A percentile compares a stretch with the other conserved stretches of the same genome.
phyloP scores from a whole-genome alignment of 106 monocot genomes.

The Apostasia ramifera region DNA sequence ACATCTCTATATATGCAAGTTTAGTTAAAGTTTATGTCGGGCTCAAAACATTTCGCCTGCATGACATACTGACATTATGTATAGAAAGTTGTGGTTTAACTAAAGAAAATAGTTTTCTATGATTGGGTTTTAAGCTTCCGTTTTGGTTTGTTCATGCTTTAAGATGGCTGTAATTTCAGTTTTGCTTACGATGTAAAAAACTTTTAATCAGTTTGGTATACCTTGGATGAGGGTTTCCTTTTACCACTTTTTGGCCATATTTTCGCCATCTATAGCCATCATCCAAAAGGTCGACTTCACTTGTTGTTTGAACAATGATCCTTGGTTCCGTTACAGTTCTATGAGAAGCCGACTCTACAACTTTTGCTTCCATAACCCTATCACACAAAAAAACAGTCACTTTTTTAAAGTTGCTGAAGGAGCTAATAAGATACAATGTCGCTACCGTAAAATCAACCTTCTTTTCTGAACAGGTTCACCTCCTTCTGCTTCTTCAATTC shows the following conservation, averaged over 20 bases:
- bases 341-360: slow-evolving; percentile 24
- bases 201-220: neutral
- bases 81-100: too few species aligned
- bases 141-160: too few species aligned
- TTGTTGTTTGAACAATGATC: slow-evolving; percentile 77
- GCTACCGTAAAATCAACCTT: slow-evolving; percentile 30
- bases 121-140: too few species aligned
- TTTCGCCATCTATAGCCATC: slow-evolving; percentile 93
- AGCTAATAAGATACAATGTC: neutral
- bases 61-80: too few species aligned
- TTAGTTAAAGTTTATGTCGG: too few species aligned
- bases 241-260: slow-evolving; percentile 88
- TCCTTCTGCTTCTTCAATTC: slow-evolving; percentile 27
- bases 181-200: too few species aligned
- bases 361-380: slow-evolving; percentile 31
- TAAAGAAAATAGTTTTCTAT: too few species aligned
- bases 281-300: slow-evolving; percentile 85
- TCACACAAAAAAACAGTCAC: neutral
- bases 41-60: too few species aligned
- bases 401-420: neutral
- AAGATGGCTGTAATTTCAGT: too few species aligned
- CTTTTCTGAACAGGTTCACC: slow-evolving; percentile 42
- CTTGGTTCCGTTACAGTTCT: slow-evolving; percentile 55
- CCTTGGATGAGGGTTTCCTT: slow-evolving; percentile 83
- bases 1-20: too few species aligned